Conservation (phyloP, 306 rosid species). For the Quercus aquifolioides region DNA sequence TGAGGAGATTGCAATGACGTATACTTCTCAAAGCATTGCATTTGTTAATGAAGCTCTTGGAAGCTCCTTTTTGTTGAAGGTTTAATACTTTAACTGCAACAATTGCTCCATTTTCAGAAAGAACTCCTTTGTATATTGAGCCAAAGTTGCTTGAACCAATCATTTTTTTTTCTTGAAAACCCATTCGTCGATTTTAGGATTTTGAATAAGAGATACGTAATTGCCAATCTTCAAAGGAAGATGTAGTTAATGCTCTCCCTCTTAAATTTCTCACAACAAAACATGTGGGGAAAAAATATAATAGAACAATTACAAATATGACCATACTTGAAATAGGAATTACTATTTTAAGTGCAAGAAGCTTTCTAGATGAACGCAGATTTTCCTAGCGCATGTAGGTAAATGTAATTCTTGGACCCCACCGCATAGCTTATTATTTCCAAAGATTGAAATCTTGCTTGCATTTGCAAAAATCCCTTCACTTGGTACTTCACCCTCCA, state of each 20-base stretch:
- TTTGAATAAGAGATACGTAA: too few relatives aligned
- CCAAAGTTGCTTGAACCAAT: slow-evolving; percentile 42
- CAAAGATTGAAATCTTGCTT: slow-evolving; percentile 15
- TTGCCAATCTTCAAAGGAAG: too few relatives aligned
- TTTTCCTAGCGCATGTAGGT: slow-evolving; percentile 19
- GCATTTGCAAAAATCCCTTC: slow-evolving; percentile 31
- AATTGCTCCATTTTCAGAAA: neutral
- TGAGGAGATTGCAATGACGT: slow-evolving; percentile 39
- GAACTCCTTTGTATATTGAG: slow-evolving; percentile 33
- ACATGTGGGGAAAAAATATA: too few relatives aligned
- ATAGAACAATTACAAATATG: neutral
- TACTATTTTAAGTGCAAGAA: slow-evolving; percentile 9
- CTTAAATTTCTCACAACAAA: too few relatives aligned
- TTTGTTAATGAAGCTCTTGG: neutral
- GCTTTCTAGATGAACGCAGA: neutral
- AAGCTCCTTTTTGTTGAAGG: neutral
- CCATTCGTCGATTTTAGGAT: slow-evolving; percentile 2
- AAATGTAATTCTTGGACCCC: slow-evolving; percentile 29
- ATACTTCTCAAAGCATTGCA: slow-evolving; percentile 30
- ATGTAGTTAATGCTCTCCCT: too few relatives aligned
- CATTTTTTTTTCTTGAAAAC: slow-evolving; percentile 1
- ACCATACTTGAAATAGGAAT: slow-evolving; percentile 19
- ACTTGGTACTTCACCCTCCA: slow-evolving; percentile 31
- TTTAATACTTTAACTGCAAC: slow-evolving; percentile 29
- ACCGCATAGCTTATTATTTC: slow-evolving; percentile 34